These are phyloP conservation scores for Xylariaceae sp. DNA, from an alignment of 2,329 filamentous ascomycete genomes.

Conservation along the genomic window DNA sequence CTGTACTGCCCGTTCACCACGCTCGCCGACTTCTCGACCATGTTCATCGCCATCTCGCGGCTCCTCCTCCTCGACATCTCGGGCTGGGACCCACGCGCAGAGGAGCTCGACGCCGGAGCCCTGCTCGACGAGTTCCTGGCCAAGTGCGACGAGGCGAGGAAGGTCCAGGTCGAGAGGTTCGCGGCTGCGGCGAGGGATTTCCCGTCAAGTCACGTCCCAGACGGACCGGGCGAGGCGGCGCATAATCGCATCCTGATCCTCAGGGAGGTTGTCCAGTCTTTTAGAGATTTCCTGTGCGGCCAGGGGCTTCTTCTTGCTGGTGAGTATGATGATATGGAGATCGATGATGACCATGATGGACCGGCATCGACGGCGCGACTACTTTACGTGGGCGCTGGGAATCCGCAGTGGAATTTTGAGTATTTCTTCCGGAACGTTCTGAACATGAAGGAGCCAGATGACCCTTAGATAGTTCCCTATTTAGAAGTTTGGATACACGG, in stretches of 20 bases:
- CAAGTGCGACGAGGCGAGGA: slow-evolving; percentile 6
- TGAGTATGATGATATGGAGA: not conserved
- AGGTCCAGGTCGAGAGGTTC: slow-evolving; percentile 16
- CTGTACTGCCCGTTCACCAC: slow-evolving; percentile 23
- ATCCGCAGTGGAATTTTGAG: slow-evolving; percentile 12
- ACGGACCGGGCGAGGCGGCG: slow-evolving; percentile 7
- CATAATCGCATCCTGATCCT: slow-evolving; percentile 4
- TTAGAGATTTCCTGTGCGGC: slow-evolving; percentile 7
- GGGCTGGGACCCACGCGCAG: slow-evolving; percentile 27
- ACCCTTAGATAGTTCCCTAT: too few relatives aligned
- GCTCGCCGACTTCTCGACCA: slow-evolving; percentile 24
- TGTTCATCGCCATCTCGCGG: slow-evolving; percentile 26
- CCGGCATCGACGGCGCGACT: not conserved
- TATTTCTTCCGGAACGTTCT: slow-evolving; percentile 10
- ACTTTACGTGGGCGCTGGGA: not conserved
- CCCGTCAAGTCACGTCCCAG: slow-evolving; percentile 9
- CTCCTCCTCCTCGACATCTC: slow-evolving; percentile 26
- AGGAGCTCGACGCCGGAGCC: too few relatives aligned
- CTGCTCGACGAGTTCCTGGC: slow-evolving; percentile 9
- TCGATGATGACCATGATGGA: too few relatives aligned
- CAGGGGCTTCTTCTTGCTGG: slow-evolving; percentile 1
- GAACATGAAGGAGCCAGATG: not conserved
- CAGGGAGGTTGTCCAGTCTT: slow-evolving; percentile 1
- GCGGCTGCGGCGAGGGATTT: slow-evolving; percentile 12
- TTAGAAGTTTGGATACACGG: too few relatives aligned